phyloP scores from a whole-genome alignment of 2,329 filamentous ascomycete species.

The Fusarium decemcellulare region DNA sequence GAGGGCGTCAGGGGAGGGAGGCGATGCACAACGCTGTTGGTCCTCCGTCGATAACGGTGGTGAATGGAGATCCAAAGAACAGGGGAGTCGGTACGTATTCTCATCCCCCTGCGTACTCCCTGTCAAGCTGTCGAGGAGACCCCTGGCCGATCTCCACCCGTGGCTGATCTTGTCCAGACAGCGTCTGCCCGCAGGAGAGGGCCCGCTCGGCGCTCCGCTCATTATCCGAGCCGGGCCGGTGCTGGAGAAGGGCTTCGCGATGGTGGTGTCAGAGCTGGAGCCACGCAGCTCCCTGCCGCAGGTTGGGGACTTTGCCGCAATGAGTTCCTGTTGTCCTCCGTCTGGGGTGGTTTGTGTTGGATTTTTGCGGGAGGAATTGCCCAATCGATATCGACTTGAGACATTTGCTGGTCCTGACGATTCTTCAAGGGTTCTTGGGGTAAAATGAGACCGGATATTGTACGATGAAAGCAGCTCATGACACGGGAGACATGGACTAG shows the following conservation, averaged over 20 bases:
- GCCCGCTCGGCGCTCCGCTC: constrained; percentile 44
- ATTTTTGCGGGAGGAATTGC: constrained; percentile 29
- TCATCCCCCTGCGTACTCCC: constrained; percentile 26
- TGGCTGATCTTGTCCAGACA: constrained; percentile 16
- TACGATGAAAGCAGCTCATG: constrained; percentile 15
- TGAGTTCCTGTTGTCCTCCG: constrained; percentile 27
- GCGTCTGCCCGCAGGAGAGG: constrained; percentile 23
- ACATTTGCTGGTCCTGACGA: constrained; percentile 16
- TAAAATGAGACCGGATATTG: constrained; percentile 20
- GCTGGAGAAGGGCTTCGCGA: constrained; percentile 22
- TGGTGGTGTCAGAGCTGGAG: constrained; percentile 33
- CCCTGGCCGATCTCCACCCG: constrained; percentile 30
- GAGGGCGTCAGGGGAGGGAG: constrained; percentile 22
- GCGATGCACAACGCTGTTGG: constrained; percentile 22
- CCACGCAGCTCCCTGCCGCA: constrained; percentile 30
- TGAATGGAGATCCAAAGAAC: constrained; percentile 32
- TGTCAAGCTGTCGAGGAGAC: constrained; percentile 27
- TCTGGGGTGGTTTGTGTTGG: constrained; percentile 21
- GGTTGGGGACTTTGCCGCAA: constrained; percentile 35
- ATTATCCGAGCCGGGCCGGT: constrained; percentile 48
- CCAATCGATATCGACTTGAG: constrained; percentile 27
- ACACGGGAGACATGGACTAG: constrained; percentile 8
- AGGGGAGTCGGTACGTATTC: constrained; percentile 26
- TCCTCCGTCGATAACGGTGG: constrained; percentile 25
- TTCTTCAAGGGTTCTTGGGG: not conserved